phyloP scores from a whole-genome alignment of 73 alveolate genomes.

The Paramecium biaurelia region DNA sequence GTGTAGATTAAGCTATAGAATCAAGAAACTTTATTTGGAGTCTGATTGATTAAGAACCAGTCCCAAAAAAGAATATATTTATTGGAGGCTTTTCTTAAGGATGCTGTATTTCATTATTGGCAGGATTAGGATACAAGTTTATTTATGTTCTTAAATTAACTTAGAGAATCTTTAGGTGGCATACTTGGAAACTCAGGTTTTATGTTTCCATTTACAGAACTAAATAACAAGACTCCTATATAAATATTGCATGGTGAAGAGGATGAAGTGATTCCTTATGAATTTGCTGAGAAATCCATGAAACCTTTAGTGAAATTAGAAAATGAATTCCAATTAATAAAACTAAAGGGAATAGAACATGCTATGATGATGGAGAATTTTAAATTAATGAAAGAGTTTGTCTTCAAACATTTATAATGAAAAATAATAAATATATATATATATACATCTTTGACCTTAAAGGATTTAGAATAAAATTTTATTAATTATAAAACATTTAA shows the following conservation, averaged over 20 bases:
- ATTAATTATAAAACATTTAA: background rate
- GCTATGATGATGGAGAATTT: constrained; percentile 46
- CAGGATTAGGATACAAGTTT: constrained; percentile 39
- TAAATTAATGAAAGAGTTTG: constrained; percentile 11
- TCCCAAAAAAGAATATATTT: background rate
- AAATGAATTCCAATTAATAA: background rate
- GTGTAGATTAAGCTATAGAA: constrained; percentile 51
- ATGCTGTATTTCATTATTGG: constrained; percentile 21
- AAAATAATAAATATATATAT: background rate
- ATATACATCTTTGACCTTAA: too few relatives aligned
- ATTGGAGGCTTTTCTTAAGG: constrained; percentile 51
- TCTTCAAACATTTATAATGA: background rate
- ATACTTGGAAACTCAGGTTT: constrained; percentile 30
- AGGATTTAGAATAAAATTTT: background rate
- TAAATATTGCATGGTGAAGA: constrained; percentile 55
- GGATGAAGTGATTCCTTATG: constrained; percentile 53
- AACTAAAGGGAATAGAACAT: constrained; percentile 16
- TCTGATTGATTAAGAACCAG: background rate
- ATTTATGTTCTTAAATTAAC: background rate
- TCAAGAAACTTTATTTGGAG: constrained; percentile 29
- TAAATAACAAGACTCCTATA: constrained; percentile 57
- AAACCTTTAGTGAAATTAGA: background rate
- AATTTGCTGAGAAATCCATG: background rate
- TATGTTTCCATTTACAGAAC: constrained; percentile 36
- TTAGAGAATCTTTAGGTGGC: background rate